Evolutionary conservation across 495 filamentous ascomycete genomes (phyloP).

Genomic region (Darksidea phi): DNA sequence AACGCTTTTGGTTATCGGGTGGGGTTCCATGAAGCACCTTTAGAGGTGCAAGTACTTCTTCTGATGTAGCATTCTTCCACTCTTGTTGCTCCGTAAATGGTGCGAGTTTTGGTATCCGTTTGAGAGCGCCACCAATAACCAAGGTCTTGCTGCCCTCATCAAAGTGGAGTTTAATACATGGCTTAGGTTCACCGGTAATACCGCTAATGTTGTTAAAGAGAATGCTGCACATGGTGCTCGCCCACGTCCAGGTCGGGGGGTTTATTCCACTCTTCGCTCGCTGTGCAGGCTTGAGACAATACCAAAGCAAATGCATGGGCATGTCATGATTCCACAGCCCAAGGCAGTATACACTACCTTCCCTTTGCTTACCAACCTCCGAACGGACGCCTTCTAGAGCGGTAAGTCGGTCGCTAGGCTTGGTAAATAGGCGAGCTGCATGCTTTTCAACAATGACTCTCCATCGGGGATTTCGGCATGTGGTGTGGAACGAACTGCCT

Average conservation of each 20-base stretch:
- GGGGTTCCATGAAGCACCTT: too few species aligned
- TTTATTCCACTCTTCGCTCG: slow-evolving; percentile 4
- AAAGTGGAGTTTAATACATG: slow-evolving; percentile 12
- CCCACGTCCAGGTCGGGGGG: slow-evolving; percentile 26
- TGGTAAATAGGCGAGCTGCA: slow-evolving; percentile 19
- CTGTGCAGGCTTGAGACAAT: slow-evolving; percentile 18
- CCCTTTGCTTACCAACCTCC: slow-evolving; percentile 19
- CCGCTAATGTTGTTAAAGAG: slow-evolving; percentile 11
- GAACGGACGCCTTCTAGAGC: slow-evolving; percentile 13
- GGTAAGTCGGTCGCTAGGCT: slow-evolving; percentile 19
- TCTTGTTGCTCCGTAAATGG: too few species aligned
- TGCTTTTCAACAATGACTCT: slow-evolving; percentile 26
- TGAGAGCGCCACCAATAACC: slow-evolving; percentile 6
- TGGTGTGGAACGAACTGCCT: slow-evolving; percentile 20
- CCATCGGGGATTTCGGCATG: slow-evolving; percentile 20
- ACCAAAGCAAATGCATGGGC: slow-evolving; percentile 23
- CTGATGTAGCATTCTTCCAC: too few species aligned
- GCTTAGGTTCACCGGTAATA: slow-evolving; percentile 15
- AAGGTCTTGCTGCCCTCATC: slow-evolving; percentile 9
- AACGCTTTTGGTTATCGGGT: too few species aligned
- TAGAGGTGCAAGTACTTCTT: too few species aligned
- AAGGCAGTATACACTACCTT: slow-evolving; percentile 15
- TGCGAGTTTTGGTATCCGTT: neutral
- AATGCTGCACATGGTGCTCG: slow-evolving; percentile 24
- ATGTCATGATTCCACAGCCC: slow-evolving; percentile 20